phyloP scores from a whole-genome alignment of 192 early-diverging fungal species.

The Linnemannia schmuckeri region DNA sequence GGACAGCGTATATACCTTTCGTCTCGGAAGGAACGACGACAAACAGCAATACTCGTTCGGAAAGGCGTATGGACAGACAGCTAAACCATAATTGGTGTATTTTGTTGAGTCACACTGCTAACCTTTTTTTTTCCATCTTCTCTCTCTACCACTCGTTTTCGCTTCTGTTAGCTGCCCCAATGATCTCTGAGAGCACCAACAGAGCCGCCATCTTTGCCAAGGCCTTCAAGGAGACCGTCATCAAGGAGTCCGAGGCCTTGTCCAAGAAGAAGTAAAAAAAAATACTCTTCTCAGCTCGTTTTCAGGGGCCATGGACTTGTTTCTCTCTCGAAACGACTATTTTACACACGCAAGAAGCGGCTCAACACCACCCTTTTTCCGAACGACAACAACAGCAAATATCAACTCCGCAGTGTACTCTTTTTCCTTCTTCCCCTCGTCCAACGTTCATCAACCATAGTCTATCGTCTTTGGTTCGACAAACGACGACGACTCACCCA shows the following conservation, averaged over 20 bases:
- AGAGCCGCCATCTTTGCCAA: conserved; percentile 51
- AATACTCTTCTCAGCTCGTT: not conserved
- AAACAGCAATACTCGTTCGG: not conserved
- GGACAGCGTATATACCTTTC: too few relatives aligned
- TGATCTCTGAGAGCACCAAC: conserved; percentile 47
- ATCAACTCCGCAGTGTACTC: not conserved
- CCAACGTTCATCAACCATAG: too few relatives aligned
- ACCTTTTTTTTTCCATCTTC: not conserved
- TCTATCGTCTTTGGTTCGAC: not conserved
- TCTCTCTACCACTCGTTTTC: not conserved
- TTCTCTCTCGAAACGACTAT: not conserved
- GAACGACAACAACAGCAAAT: not conserved
- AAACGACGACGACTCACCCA: too few relatives aligned
- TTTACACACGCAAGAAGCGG: not conserved
- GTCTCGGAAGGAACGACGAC: not conserved
- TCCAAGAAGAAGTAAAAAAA: conserved; percentile 51
- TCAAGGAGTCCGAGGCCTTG: conserved; percentile 55
- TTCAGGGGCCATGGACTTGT: not conserved
- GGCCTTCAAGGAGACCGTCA: conserved; percentile 57
- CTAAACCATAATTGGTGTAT: not conserved
- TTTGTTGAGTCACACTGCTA: not conserved
- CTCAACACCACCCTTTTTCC: not conserved
- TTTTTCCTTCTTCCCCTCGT: not conserved
- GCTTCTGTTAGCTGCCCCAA: conserved; percentile 25
- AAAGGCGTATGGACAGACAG: not conserved